Conservation (phyloP, 202 grass and related monocot genomes). For the Schoenoplectus triqueter region DNA sequence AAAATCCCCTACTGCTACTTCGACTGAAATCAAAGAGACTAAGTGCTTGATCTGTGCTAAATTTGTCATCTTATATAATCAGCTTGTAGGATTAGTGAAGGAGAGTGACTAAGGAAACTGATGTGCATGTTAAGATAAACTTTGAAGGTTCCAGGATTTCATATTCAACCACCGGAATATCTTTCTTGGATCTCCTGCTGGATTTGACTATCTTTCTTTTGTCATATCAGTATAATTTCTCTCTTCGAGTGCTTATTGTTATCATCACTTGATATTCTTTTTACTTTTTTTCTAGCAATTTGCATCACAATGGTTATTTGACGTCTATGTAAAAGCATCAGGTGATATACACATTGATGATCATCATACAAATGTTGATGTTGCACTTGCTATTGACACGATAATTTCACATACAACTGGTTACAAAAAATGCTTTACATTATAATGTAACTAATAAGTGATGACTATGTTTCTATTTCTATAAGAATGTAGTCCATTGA, state of each 20-base stretch:
- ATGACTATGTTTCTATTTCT: neutral
- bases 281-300: constrained; percentile 59
- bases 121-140: constrained; percentile 87
- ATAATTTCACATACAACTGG: constrained; percentile 43
- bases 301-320: constrained; percentile 90
- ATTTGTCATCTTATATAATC: neutral
- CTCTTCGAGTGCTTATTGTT: neutral
- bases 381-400: constrained; percentile 94
- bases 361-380: constrained; percentile 95
- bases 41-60: neutral
- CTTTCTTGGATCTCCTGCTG: constrained; percentile 93
- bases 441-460: neutral
- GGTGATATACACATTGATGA: constrained; percentile 99
- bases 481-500: neutral
- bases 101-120: constrained; percentile 82
- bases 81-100: constrained; percentile 61
- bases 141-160: constrained; percentile 82
- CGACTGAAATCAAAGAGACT: neutral
- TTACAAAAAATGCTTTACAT: neutral
- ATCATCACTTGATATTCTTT: neutral
- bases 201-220: constrained; percentile 59
- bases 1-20: neutral
- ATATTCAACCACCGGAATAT: constrained; percentile 71
- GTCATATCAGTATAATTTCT: neutral
- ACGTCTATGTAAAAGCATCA: constrained; percentile 71